Evolutionary conservation across 1,284 basidiomycete species (phyloP).

Genomic region (Anthracocystis walkeri): DNA sequence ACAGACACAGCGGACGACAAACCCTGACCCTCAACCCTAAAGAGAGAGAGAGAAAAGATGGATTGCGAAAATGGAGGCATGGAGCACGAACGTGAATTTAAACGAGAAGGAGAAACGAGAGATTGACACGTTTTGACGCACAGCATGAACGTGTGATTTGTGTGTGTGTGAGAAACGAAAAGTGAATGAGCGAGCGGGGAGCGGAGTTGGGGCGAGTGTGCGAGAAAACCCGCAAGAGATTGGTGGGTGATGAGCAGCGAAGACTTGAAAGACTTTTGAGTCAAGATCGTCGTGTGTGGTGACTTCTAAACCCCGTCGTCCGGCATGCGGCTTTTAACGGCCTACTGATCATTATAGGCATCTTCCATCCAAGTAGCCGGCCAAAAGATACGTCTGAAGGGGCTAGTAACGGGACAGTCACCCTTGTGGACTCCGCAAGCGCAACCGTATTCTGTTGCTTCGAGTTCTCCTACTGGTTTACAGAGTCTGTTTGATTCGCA

Average conservation of each 20-base stretch:
- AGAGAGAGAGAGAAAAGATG: too few species aligned
- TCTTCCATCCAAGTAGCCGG: slow-evolving; percentile 23
- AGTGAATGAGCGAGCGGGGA: background rate
- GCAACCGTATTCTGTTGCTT: slow-evolving; percentile 35
- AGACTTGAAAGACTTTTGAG: background rate
- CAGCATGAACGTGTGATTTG: background rate
- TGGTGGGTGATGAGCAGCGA: background rate
- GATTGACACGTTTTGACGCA: too few species aligned
- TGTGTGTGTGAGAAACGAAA: background rate
- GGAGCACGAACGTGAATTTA: too few species aligned
- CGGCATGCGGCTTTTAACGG: too few species aligned
- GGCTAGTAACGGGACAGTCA: slow-evolving; percentile 10
- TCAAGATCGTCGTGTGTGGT: background rate
- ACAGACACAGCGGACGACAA: too few species aligned
- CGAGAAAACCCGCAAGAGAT: background rate
- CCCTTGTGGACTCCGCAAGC: slow-evolving; percentile 35
- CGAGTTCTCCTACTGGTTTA: slow-evolving; percentile 30
- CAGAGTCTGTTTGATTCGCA: slow-evolving; percentile 10
- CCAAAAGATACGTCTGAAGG: slow-evolving; percentile 32
- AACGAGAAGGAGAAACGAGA: too few species aligned
- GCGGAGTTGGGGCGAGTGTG: background rate
- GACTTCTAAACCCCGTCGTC: too few species aligned
- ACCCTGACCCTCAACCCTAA: too few species aligned
- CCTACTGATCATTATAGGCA: too few species aligned
- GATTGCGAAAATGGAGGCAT: too few species aligned